These are phyloP conservation scores for Endoconidiophora polonica DNA, from an alignment of 2,329 filamentous ascomycete species.

Conservation along the genomic window DNA sequence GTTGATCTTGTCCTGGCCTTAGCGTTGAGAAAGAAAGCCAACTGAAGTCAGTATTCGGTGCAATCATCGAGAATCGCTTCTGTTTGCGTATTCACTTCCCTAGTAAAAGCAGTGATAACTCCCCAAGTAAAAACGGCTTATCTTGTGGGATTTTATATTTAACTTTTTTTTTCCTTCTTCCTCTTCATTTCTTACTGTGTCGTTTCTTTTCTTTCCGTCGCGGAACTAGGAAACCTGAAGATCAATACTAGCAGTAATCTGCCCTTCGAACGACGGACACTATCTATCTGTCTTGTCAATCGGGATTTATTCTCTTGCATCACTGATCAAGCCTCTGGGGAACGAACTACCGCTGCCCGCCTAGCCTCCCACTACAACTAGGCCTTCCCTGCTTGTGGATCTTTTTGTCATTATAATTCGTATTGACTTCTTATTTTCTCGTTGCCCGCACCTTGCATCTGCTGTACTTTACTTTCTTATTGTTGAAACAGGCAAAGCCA, in stretches of 20 bases:
- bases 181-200: not conserved
- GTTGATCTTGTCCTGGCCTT: not conserved
- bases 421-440: not conserved
- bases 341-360: not conserved
- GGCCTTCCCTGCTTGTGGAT: too few relatives aligned
- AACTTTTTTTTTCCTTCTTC: not conserved
- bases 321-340: not conserved
- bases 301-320: not conserved
- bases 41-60: not conserved
- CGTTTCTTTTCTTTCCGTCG: too few relatives aligned
- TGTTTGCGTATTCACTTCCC: not conserved
- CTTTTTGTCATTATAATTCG: too few relatives aligned
- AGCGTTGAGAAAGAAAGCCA: not conserved
- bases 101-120: not conserved
- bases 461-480: not conserved
- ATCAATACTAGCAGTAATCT: too few relatives aligned
- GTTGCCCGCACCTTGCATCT: not conserved
- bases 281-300: not conserved
- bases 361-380: too few relatives aligned
- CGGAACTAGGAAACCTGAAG: too few relatives aligned
- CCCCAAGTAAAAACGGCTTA: not conserved
- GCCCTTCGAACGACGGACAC: too few relatives aligned
- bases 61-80: not conserved
- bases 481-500: not conserved
- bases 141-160: not conserved